Conservation (phyloP, 108 stramenopile species). For the Bacterosira constricta region DNA sequence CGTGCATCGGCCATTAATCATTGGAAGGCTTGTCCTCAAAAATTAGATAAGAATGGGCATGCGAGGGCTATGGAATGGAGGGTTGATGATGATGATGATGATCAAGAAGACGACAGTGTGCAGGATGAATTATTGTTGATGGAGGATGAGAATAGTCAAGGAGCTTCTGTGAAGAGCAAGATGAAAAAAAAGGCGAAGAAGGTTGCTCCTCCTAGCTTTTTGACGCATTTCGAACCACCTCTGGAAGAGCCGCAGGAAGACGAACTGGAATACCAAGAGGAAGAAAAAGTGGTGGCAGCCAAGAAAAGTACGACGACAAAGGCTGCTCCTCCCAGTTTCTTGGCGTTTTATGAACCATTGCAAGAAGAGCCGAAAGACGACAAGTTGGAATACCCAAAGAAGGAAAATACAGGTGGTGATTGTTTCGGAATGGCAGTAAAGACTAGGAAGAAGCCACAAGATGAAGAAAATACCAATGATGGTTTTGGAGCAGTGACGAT, state of each 20-base stretch:
- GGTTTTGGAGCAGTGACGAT: no score
- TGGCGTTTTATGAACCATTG: background rate
- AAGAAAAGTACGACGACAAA: background rate
- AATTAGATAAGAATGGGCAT: constrained; percentile 22
- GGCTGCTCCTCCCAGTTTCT: constrained; percentile 2
- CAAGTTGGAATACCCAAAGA: background rate
- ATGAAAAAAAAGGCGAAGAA: background rate
- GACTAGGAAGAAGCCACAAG: background rate
- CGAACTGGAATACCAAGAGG: background rate
- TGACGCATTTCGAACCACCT: background rate
- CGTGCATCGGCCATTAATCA: constrained; percentile 23
- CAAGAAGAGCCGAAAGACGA: background rate
- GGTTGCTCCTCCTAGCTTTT: background rate
- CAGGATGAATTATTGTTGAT: background rate
- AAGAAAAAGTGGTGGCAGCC: background rate
- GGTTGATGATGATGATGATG: background rate
- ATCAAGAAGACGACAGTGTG: background rate
- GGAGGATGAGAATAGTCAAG: background rate
- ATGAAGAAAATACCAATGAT: no score
- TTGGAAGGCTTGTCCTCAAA: no score
- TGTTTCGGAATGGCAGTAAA: background rate
- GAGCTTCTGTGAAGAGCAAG: background rate
- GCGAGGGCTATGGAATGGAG: constrained; percentile 17
- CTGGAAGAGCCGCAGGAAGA: background rate
- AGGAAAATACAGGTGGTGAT: no score